Evolutionary conservation across 768 basidiomycete species (phyloP), one percentile per base, ranked within the genome.

Genomic region (Naganishia onofrii): DNA sequence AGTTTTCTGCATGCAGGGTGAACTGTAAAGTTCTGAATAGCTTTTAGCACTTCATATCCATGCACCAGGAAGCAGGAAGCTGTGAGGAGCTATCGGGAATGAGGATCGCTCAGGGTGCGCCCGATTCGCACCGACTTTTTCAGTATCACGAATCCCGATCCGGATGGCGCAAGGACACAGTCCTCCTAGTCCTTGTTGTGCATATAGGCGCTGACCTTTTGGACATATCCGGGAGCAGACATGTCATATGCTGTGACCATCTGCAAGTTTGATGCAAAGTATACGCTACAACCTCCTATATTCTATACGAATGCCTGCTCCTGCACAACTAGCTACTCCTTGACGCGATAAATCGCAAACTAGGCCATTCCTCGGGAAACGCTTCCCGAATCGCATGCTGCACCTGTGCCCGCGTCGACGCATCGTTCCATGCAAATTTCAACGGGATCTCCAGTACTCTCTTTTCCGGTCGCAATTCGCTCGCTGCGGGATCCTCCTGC

Each of bases 371-470:
- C 23, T 63, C 60, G 1, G 60, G 60, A 29, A 26, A 63, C 42
- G n/a, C 23, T 21, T 63, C 60, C 23, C 60, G 21, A 15, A 63
- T 44, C 38, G 42, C 19, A 13, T 44, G 60, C 42, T 42, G 60
- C 42, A 44, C 60, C 21, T 63, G 23, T n/a, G 21, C 34, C 21
- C 57, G 31, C 34, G 13, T 13, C 21, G 21, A 28, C n/a, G 13
- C 60, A 63, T 63, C 60, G 34, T 44, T 29, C 60, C 38, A 44
- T 21, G 60, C 38, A 44, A 63, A 63, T 17, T 63, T 63, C 15
- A 63, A 8, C n/a, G 60, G 60, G n/a, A 63, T 42, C 60, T 63
- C 60, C 15, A 63, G 23, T 26, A 63, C 13, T n/a, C 23, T n/a
- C 38, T 63, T 63, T 13, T 63, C 60, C 60, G 42, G 36, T 6